Conservation (phyloP, 371 early-diverging fungal genomes). For the Thermomucor indicae-seudaticae region DNA sequence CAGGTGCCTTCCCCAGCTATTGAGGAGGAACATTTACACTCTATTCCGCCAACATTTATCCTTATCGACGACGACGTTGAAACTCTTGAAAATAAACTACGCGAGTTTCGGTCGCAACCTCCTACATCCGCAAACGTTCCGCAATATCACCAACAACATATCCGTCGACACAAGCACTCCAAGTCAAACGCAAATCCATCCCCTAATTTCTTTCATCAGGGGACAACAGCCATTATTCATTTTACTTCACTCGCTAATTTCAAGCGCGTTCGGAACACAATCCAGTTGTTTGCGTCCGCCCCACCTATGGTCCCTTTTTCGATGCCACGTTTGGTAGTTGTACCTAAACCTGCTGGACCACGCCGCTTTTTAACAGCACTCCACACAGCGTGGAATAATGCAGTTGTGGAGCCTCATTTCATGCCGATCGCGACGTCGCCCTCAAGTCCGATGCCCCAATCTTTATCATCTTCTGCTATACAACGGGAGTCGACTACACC, state of each 20-base stretch:
- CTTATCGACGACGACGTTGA: constrained; percentile 60
- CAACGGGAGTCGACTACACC: constrained; percentile 10
- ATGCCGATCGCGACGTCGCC: constrained; percentile 66
- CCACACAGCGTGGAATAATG: constrained; percentile 57
- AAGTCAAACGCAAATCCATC: constrained; percentile 14
- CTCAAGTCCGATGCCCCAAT: constrained; percentile 23
- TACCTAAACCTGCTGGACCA: constrained; percentile 71
- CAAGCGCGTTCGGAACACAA: constrained; percentile 53
- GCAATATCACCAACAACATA: constrained; percentile 9
- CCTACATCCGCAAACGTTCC: constrained; percentile 12
- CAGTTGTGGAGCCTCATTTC: constrained; percentile 53
- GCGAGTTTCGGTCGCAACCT: constrained; percentile 33
- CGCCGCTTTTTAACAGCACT: constrained; percentile 60
- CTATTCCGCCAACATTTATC: constrained; percentile 52
- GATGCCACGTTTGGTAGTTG: constrained; percentile 57
- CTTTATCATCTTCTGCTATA: constrained; percentile 6
- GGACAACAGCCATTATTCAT: constrained; percentile 52
- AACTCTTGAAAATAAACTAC: constrained; percentile 41
- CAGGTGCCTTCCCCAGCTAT: constrained; percentile 24
- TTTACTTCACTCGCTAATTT: constrained; percentile 58
- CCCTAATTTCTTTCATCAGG: constrained; percentile 19
- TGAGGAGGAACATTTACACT: constrained; percentile 33
- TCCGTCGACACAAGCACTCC: constrained; percentile 26
- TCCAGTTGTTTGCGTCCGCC: constrained; percentile 29
- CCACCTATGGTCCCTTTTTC: constrained; percentile 7